These are phyloP conservation scores for Elaeis guineensis DNA, from an alignment of 176 grass and related monocot genomes.

Conservation along the genomic window DNA sequence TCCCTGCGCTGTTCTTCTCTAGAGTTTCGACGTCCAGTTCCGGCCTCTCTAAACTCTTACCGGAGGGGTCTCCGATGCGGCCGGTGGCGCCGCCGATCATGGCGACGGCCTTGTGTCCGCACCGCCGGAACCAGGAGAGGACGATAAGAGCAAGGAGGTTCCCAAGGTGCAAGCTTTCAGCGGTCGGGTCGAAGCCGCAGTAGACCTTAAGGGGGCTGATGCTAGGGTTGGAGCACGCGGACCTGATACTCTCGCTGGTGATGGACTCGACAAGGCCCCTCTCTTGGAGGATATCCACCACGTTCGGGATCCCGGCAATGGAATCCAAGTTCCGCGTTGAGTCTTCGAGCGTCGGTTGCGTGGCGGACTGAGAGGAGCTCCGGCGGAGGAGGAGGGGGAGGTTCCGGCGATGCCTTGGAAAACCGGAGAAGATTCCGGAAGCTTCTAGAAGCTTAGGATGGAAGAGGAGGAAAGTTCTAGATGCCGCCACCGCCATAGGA, in stretches of 20 bases:
- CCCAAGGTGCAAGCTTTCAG: slow-evolving; percentile 81
- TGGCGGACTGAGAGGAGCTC: slow-evolving; percentile 2
- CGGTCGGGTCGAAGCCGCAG: slow-evolving; percentile 88
- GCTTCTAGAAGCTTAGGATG: slow-evolving; percentile 18
- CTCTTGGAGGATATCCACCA: slow-evolving; percentile 74
- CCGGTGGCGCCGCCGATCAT: slow-evolving; percentile 76
- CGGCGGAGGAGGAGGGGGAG: slow-evolving; percentile 17
- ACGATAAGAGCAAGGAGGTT: slow-evolving; percentile 79
- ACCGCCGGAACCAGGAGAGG: slow-evolving; percentile 89
- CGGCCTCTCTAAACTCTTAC: slow-evolving; percentile 75
- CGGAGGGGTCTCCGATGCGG: slow-evolving; percentile 70
- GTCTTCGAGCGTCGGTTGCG: background rate
- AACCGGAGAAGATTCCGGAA: slow-evolving; percentile 16
- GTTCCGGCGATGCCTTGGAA: background rate
- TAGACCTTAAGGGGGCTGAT: slow-evolving; percentile 51
- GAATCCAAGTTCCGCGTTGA: background rate
- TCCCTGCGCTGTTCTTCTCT: slow-evolving; percentile 44
- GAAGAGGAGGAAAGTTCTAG: slow-evolving; percentile 36
- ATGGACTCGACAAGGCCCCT: slow-evolving; percentile 71
- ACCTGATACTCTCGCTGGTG: slow-evolving; percentile 52
- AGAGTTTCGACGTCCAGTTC: slow-evolving; percentile 50
- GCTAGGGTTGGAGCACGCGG: slow-evolving; percentile 13
- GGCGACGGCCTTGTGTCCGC: slow-evolving; percentile 68
- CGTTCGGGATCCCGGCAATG: slow-evolving; percentile 17
- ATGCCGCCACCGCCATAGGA: slow-evolving; percentile 26